Percentiles rank a stretch among this genome's conserved stretches.
These are phyloP conservation scores for Phialemoniopsis sp. DNA, from an alignment of 2,329 filamentous ascomycete genomes.

Conservation along the genomic window DNA sequence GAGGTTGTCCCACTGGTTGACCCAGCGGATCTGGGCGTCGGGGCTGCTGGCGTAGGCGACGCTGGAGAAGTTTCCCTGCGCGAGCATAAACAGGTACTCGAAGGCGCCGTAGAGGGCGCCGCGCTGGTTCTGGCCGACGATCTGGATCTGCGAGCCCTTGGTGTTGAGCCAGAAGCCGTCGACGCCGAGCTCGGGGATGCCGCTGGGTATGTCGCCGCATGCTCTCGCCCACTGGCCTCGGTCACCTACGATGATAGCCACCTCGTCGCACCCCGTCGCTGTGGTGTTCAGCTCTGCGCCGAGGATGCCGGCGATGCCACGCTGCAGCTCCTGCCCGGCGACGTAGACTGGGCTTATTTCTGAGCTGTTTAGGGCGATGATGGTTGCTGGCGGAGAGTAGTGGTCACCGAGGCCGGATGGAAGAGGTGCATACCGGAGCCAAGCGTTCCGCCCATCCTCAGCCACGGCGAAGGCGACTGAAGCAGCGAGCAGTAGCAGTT, in stretches of 20 bases:
- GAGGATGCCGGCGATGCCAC: slow-evolving; percentile 54
- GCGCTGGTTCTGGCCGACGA: slow-evolving; percentile 62
- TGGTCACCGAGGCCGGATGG: too few species aligned
- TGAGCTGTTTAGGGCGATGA: slow-evolving; percentile 38
- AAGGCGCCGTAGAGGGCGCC: slow-evolving; percentile 67
- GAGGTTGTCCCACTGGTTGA: slow-evolving; percentile 72
- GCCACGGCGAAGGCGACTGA: slow-evolving; percentile 5
- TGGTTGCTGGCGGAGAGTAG: slow-evolving; percentile 3
- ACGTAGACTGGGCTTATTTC: slow-evolving; percentile 51
- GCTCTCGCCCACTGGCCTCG: too few species aligned
- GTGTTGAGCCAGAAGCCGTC: slow-evolving; percentile 61
- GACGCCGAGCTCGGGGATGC: slow-evolving; percentile 35
- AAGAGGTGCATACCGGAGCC: slow-evolving; percentile 47
- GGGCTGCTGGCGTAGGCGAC: slow-evolving; percentile 49
- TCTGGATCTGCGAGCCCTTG: slow-evolving; percentile 41
- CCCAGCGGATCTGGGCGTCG: slow-evolving; percentile 60
- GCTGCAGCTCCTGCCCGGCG: slow-evolving; percentile 54
- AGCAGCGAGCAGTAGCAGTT: too few species aligned
- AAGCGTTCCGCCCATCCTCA: slow-evolving; percentile 26
- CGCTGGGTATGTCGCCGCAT: too few species aligned
- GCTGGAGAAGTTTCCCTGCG: slow-evolving; percentile 49
- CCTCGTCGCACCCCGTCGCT: too few species aligned
- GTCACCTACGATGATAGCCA: too few species aligned
- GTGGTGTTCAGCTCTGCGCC: too few species aligned
- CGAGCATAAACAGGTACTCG: slow-evolving; percentile 63